Conservation (phyloP, 2,329 filamentous ascomycete species). For the Colletotrichum kahawae region DNA sequence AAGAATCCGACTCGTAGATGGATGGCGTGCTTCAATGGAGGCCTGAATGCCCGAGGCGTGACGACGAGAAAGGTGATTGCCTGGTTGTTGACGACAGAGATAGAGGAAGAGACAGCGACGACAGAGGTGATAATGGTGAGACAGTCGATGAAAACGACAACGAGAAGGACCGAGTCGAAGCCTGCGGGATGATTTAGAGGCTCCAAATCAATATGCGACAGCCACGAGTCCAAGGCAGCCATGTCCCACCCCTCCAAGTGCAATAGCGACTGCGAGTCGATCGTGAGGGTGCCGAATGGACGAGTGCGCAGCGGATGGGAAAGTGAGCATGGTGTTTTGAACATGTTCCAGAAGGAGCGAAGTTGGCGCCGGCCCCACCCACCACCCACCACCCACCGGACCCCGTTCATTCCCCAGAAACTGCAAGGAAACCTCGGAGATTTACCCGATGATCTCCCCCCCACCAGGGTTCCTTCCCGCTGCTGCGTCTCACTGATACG, state of each 20-base stretch:
- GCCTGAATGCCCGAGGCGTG: background rate
- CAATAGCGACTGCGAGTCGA: background rate
- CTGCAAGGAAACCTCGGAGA: background rate
- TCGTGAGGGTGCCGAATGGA: background rate
- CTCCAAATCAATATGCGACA: background rate
- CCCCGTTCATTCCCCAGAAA: conserved; percentile 9
- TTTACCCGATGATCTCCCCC: background rate
- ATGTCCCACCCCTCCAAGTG: background rate
- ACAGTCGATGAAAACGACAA: background rate
- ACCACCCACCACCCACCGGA: conserved; percentile 3
- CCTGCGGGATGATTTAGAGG: background rate
- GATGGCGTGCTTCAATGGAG: background rate
- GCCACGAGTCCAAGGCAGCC: background rate
- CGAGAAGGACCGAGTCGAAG: background rate
- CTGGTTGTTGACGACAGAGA: background rate
- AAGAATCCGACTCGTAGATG: background rate
- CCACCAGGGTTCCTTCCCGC: background rate
- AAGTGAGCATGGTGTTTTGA: conserved; percentile 16
- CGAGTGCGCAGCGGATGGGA: background rate
- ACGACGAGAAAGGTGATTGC: background rate
- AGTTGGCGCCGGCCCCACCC: conserved; percentile 13
- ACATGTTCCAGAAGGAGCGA: conserved; percentile 14
- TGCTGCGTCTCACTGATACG: background rate
- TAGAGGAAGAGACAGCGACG: background rate
- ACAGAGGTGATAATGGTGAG: background rate